Percentiles rank a stretch among this genome's conserved stretches.
Evolutionary conservation across 257 asterid species (phyloP).

Genomic region (Solanum piurae): DNA sequence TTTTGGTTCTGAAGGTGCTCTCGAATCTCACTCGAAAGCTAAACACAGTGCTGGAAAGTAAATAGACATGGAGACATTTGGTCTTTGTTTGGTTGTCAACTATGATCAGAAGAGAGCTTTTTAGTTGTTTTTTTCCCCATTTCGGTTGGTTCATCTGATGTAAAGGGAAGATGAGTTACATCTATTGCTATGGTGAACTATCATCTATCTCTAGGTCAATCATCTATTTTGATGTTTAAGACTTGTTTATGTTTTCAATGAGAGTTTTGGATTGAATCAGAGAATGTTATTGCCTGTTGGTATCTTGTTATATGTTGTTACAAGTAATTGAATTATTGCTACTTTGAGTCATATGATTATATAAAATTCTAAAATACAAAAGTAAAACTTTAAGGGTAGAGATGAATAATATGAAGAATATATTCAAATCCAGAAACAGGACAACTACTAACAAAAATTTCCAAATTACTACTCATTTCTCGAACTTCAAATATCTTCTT

Average conservation of each 20-base stretch:
- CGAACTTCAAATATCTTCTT: neutral
- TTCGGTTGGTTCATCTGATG: neutral
- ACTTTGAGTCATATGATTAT: neutral
- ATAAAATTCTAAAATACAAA: too few relatives aligned
- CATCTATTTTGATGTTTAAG: neutral
- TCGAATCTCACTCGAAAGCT: conserved; percentile 59
- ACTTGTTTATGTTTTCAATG: neutral
- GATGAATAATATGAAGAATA: too few relatives aligned
- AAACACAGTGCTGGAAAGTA: conserved; percentile 52
- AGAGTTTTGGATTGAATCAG: neutral
- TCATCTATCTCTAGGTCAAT: neutral
- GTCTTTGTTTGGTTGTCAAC: neutral
- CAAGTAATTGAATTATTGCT: too few relatives aligned
- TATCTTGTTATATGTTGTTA: neutral
- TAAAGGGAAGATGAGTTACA: neutral
- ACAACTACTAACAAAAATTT: neutral
- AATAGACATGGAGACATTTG: neutral
- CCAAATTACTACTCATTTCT: neutral
- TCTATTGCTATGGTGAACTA: neutral
- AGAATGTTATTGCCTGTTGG: neutral
- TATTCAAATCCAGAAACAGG: too few relatives aligned
- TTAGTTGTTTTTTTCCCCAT: neutral
- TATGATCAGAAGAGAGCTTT: neutral
- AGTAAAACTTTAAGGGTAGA: too few relatives aligned
- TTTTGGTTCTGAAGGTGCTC: conserved; percentile 39